Percentiles rank a stretch among this genome's conserved stretches.
These are phyloP conservation scores for Prunus salicina DNA, from an alignment of 306 rosid species.

Conservation along the genomic window DNA sequence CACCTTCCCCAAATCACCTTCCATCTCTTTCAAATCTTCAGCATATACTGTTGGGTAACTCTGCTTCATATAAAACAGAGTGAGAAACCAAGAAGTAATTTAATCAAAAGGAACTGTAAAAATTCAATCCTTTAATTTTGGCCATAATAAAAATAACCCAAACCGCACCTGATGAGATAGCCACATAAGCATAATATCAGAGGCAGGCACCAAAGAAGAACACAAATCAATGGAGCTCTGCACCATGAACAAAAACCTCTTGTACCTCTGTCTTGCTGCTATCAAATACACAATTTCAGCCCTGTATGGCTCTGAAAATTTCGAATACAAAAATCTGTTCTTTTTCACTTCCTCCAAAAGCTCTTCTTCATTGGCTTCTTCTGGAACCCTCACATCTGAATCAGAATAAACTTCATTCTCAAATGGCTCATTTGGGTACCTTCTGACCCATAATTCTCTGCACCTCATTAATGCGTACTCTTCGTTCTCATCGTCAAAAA, in stretches of 20 bases:
- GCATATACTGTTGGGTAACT: slow-evolving; percentile 80
- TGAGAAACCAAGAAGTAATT: too few relatives aligned
- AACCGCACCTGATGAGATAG: slow-evolving; percentile 74
- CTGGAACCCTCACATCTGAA: slow-evolving; percentile 23
- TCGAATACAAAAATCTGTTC: slow-evolving; percentile 43
- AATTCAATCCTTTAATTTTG: not conserved
- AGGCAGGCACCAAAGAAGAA: slow-evolving; percentile 67
- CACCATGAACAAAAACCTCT: slow-evolving; percentile 55
- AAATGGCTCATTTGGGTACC: slow-evolving; percentile 67
- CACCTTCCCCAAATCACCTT: slow-evolving; percentile 54
- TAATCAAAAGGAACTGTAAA: not conserved
- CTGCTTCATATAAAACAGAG: slow-evolving; percentile 34
- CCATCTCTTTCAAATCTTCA: slow-evolving; percentile 69
- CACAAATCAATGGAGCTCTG: slow-evolving; percentile 43
- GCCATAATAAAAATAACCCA: not conserved
- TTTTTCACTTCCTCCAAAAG: slow-evolving; percentile 47
- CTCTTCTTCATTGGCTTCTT: slow-evolving; percentile 28
- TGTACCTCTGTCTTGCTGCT: slow-evolving; percentile 79
- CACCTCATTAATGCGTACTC: slow-evolving; percentile 78
- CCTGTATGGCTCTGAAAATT: slow-evolving; percentile 61
- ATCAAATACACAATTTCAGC: slow-evolving; percentile 65
- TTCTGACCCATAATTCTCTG: slow-evolving; percentile 55
- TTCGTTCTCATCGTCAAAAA: slow-evolving; percentile 80
- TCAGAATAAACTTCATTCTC: slow-evolving; percentile 48
- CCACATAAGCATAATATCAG: slow-evolving; percentile 81